A percentile compares a stretch with the other conserved stretches of the same genome.
Conservation (phyloP, 257 asterid species). For the Haberlea rhodopensis region DNA sequence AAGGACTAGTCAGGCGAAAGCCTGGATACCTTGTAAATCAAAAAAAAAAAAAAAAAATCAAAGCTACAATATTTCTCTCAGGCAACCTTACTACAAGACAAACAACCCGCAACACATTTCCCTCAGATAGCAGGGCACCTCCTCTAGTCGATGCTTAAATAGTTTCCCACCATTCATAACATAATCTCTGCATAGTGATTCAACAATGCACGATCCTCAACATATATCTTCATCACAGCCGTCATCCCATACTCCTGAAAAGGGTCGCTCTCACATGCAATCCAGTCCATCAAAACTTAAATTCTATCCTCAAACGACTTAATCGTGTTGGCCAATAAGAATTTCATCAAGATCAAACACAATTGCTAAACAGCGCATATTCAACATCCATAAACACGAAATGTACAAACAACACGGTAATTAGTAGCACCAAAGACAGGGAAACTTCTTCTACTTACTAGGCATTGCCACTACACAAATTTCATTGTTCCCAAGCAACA, state of each 20-base stretch:
- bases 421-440: constrained; percentile 95
- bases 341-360: constrained; percentile 98
- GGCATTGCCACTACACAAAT: constrained; percentile 98
- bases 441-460: constrained; percentile 84
- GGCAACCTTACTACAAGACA: constrained; percentile 89
- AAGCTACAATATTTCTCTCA: constrained; percentile 75
- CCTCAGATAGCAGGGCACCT: constrained; percentile 70
- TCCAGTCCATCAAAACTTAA: constrained; percentile 63
- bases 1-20: no score
- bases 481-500: constrained; percentile 71
- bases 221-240: constrained; percentile 86
- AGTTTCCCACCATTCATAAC: constrained; percentile 75
- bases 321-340: constrained; percentile 93
- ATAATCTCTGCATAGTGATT: constrained; percentile 83
- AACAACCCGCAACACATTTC: constrained; percentile 54
- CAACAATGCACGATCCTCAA: constrained; percentile 80
- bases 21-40: no score
- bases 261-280: constrained; percentile 73
- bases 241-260: constrained; percentile 77
- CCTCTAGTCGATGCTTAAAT: constrained; percentile 68
- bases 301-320: constrained; percentile 96
- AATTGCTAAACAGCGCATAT: constrained; percentile 78
- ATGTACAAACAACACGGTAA: constrained; percentile 71
- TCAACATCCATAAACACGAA: constrained; percentile 76
- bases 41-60: no score